Evolutionary conservation across 257 asterid genomes (phyloP).

Genomic region (Agastache rugosa): DNA sequence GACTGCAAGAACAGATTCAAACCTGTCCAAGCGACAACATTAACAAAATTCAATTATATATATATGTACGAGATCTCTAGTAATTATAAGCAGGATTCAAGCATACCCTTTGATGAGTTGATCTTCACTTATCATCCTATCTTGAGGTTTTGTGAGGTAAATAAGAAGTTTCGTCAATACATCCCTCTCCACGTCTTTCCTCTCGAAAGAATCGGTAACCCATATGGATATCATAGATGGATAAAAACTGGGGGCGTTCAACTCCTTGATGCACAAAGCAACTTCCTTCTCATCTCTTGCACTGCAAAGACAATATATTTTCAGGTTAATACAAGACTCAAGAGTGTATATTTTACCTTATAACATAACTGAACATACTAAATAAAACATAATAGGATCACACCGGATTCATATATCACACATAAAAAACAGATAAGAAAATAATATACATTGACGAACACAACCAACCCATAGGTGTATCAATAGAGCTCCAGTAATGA

Average conservation of each 20-base stretch:
- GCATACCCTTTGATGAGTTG: slow-evolving; percentile 84
- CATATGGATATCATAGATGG: slow-evolving; percentile 86
- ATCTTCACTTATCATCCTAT: slow-evolving; percentile 55
- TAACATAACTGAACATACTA: background rate
- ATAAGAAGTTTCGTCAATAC: slow-evolving; percentile 76
- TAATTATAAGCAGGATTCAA: background rate
- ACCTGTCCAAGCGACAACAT: slow-evolving; percentile 46
- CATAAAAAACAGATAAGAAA: background rate
- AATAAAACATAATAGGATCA: slow-evolving; percentile 2
- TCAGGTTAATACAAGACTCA: slow-evolving; percentile 15
- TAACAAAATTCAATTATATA: slow-evolving; percentile 24
- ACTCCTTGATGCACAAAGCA: slow-evolving; percentile 78
- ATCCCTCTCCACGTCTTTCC: slow-evolving; percentile 86
- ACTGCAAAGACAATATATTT: slow-evolving; percentile 47
- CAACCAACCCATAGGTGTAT: background rate
- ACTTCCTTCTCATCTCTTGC: slow-evolving; percentile 86
- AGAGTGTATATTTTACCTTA: background rate
- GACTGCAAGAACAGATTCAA: slow-evolving; percentile 58
- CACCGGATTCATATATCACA: background rate
- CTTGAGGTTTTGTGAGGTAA: slow-evolving; percentile 60
- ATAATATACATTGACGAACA: background rate
- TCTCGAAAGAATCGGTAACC: slow-evolving; percentile 89
- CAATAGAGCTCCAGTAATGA: background rate
- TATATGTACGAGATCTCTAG: slow-evolving; percentile 45
- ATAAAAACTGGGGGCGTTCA: slow-evolving; percentile 74